Conservation (phyloP, 2,329 filamentous ascomycete genomes). For the Bipolaris bicolor region DNA sequence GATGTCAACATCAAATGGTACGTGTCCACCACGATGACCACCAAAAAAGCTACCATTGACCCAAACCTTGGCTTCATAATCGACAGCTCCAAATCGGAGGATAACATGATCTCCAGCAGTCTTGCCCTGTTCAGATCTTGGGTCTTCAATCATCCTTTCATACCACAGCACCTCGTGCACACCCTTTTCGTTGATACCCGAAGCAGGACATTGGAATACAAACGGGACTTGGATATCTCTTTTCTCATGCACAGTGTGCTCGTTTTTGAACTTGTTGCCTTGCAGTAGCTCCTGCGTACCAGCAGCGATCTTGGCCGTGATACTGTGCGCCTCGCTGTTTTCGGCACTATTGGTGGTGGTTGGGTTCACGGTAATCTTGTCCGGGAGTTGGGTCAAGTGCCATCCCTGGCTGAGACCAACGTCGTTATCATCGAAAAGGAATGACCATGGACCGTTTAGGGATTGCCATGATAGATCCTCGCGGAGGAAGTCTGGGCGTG, state of each 20-base stretch:
- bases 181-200: slow-evolving; percentile 65
- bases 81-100: slow-evolving; percentile 65
- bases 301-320: slow-evolving; percentile 57
- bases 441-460: slow-evolving; percentile 68
- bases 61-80: slow-evolving; percentile 66
- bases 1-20: slow-evolving; percentile 63
- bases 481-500: slow-evolving; percentile 69
- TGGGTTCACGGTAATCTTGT: slow-evolving; percentile 42
- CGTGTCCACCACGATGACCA: slow-evolving; percentile 64
- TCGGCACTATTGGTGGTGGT: slow-evolving; percentile 23
- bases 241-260: slow-evolving; percentile 50
- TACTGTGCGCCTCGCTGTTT: slow-evolving; percentile 43
- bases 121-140: slow-evolving; percentile 54
- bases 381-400: slow-evolving; percentile 60
- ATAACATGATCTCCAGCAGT: slow-evolving; percentile 52
- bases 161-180: slow-evolving; percentile 74
- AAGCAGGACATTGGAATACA: slow-evolving; percentile 69
- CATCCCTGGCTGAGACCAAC: slow-evolving; percentile 60
- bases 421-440: slow-evolving; percentile 70
- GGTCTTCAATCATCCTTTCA: slow-evolving; percentile 59
- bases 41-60: slow-evolving; percentile 60
- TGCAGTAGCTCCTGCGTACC: slow-evolving; percentile 57
- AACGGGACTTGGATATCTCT: slow-evolving; percentile 67
- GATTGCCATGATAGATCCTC: slow-evolving; percentile 62
- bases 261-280: slow-evolving; percentile 51